Percentiles rank a stretch among this genome's conserved stretches.
These are phyloP conservation scores for Coffea humblotiana DNA, from an alignment of 305 asterid species.

Conservation along the genomic window DNA sequence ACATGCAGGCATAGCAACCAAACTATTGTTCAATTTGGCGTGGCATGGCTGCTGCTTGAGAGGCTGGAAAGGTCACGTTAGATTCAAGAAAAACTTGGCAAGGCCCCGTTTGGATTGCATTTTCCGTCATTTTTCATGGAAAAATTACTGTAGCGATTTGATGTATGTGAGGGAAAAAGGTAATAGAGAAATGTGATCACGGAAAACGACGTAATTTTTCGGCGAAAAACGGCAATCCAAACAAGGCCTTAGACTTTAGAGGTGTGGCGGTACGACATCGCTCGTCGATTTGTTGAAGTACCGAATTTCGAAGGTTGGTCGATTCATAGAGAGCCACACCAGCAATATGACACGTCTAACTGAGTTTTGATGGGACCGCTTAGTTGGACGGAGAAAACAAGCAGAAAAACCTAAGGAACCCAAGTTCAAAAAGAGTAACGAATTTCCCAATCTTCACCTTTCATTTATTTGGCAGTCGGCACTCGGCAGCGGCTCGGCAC, in stretches of 20 bases:
- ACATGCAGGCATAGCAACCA: too few relatives aligned
- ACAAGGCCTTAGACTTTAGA: too few relatives aligned
- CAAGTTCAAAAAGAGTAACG: not conserved
- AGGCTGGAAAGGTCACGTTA: not conserved
- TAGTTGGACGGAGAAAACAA: not conserved
- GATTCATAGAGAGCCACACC: not conserved
- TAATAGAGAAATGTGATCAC: too few relatives aligned
- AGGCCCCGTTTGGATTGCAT: too few relatives aligned
- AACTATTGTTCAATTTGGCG: too few relatives aligned
- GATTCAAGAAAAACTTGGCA: not conserved
- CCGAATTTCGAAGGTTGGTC: not conserved
- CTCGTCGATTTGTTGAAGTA: not conserved
- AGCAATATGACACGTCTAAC: slow-evolving; percentile 2
- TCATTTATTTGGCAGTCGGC: not conserved
- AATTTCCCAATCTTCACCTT: not conserved
- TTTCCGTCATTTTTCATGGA: too few relatives aligned
- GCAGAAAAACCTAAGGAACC: too few relatives aligned
- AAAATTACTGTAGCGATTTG: too few relatives aligned
- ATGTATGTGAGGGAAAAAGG: too few relatives aligned
- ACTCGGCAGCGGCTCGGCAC: slow-evolving; percentile 62
- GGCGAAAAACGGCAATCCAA: too few relatives aligned
- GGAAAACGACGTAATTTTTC: too few relatives aligned
- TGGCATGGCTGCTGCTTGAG: not conserved
- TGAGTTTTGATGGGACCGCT: not conserved
- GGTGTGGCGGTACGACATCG: slow-evolving; percentile 11